Percentiles rank a stretch among this genome's conserved stretches.
Conservation (phyloP, 2,329 filamentous ascomycete species). For the Colletotrichum godetiae region DNA sequence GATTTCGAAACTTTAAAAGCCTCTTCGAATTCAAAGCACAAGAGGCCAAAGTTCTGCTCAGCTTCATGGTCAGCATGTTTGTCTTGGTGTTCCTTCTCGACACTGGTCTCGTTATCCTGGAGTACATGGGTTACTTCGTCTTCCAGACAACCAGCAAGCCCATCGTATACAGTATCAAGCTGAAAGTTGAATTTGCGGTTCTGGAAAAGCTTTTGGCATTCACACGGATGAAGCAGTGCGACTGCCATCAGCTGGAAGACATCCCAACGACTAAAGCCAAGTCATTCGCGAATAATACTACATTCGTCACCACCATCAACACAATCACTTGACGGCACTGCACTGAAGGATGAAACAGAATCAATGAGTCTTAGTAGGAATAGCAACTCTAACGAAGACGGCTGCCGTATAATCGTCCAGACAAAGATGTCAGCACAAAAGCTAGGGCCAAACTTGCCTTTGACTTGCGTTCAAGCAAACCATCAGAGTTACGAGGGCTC, state of each 20-base stretch:
- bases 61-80: slow-evolving; percentile 53
- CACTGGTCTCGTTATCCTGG: slow-evolving; percentile 47
- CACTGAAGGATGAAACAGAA: too few species aligned
- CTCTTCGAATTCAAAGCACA: slow-evolving; percentile 29
- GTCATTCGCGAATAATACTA: background rate
- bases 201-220: slow-evolving; percentile 49
- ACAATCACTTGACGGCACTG: background rate
- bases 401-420: too few species aligned
- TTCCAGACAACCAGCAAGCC: slow-evolving; percentile 35
- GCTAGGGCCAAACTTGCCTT: too few species aligned
- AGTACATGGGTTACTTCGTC: slow-evolving; percentile 50
- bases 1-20: slow-evolving; percentile 37
- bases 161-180: slow-evolving; percentile 32
- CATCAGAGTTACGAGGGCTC: too few species aligned
- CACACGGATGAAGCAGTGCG: slow-evolving; percentile 15
- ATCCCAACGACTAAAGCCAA: background rate
- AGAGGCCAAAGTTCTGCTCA: slow-evolving; percentile 43
- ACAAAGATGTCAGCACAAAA: too few species aligned
- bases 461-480: too few species aligned
- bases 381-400: too few species aligned
- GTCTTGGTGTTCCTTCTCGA: slow-evolving; percentile 53
- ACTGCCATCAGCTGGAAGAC: slow-evolving; percentile 10
- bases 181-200: slow-evolving; percentile 60
- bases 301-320: slow-evolving; percentile 22
- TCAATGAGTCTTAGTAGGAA: too few species aligned